A percentile compares a stretch with the other conserved stretches of the same genome.
Evolutionary conservation across 176 grass and related monocot genomes (phyloP).

Genomic region (Oryza meyeriana): DNA sequence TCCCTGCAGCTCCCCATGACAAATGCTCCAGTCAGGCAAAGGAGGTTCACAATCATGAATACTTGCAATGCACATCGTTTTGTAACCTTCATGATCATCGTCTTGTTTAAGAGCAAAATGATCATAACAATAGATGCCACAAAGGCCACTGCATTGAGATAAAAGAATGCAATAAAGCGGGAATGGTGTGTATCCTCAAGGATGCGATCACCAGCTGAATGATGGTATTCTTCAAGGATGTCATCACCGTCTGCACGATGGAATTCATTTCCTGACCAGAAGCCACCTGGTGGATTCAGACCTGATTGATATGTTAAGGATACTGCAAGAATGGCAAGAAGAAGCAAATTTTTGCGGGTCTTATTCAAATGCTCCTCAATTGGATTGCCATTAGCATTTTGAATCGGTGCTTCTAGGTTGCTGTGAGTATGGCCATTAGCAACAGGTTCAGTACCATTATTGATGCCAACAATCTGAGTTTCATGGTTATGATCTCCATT

Average conservation of each 20-base stretch:
- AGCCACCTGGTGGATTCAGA: conserved; percentile 51
- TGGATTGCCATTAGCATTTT: not conserved
- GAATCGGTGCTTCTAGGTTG: not conserved
- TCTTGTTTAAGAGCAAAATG: conserved; percentile 28
- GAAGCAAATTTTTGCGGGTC: conserved; percentile 31
- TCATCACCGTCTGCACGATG: conserved; percentile 1
- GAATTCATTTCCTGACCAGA: conserved; percentile 26
- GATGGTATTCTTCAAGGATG: conserved; percentile 37
- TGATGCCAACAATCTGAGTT: not conserved
- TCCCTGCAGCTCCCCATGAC: conserved; percentile 31
- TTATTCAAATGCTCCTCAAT: conserved; percentile 25
- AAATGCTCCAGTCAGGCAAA: conserved; percentile 33
- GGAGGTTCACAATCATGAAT: conserved; percentile 43
- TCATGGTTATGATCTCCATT: too few species aligned
- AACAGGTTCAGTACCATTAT: not conserved
- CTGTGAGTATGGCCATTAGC: not conserved
- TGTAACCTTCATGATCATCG: conserved; percentile 17
- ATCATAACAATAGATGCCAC: conserved; percentile 44
- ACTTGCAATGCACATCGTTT: conserved; percentile 27
- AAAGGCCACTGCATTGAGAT: conserved; percentile 42
- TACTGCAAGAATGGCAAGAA: conserved; percentile 48
- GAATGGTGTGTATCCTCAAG: conserved; percentile 38
- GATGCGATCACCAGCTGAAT: conserved; percentile 22
- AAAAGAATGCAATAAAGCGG: conserved; percentile 45
- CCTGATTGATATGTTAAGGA: conserved; percentile 48